Evolutionary conservation across 1,284 basidiomycete genomes (phyloP).

Genomic region (Gymnopus androsaceus): DNA sequence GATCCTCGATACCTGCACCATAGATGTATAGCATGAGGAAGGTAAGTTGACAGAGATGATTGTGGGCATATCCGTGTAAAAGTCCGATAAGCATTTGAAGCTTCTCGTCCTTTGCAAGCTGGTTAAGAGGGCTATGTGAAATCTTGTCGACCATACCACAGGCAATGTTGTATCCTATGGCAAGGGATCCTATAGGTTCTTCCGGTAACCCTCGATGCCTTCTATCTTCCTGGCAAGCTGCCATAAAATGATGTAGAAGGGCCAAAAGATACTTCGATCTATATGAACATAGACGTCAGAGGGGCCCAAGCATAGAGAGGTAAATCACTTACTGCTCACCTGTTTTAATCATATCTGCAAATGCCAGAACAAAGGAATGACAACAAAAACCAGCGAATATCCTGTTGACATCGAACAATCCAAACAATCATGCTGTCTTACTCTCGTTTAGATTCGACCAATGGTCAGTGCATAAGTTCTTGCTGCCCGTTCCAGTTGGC

Average conservation of each 20-base stretch:
- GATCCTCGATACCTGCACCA: conserved; percentile 23
- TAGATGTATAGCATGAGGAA: conserved; percentile 13
- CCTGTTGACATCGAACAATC: background rate
- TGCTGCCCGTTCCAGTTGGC: background rate
- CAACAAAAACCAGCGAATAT: background rate
- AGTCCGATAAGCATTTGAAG: background rate
- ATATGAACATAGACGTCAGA: background rate
- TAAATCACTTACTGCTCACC: conserved; percentile 7
- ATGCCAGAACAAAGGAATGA: background rate
- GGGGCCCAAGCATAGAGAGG: background rate
- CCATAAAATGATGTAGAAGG: background rate
- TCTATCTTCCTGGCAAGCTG: background rate
- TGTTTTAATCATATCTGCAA: conserved; percentile 2
- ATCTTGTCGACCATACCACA: background rate
- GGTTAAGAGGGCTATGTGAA: background rate
- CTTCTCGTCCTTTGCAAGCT: background rate
- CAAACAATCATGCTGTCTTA: background rate
- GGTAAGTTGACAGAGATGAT: background rate
- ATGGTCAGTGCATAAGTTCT: background rate
- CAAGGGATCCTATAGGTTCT: background rate
- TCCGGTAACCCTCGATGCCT: background rate
- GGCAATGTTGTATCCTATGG: background rate
- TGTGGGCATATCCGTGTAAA: conserved; percentile 4
- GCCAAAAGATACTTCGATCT: background rate
- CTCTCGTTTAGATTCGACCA: conserved; percentile 2